Evolutionary conservation across 2,329 filamentous ascomycete genomes (phyloP).

Genomic region (Hortaea werneckii): DNA sequence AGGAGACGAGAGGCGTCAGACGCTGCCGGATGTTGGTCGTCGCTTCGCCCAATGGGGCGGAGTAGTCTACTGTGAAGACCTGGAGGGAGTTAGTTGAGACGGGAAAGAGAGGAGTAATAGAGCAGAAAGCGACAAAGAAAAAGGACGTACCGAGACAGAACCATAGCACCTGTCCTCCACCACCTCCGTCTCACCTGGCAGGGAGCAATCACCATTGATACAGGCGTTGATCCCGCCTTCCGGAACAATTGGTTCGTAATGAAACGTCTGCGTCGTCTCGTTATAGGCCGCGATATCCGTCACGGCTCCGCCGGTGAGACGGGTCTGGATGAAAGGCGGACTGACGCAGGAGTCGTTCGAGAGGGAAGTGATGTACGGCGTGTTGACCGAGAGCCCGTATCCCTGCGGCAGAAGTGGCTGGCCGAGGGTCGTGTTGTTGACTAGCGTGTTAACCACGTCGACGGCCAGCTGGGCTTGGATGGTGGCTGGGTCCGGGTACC

Average conservation of each 20-base stretch:
- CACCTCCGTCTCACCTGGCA: slow-evolving; percentile 43
- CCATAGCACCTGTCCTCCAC: slow-evolving; percentile 30
- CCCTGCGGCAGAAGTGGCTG: slow-evolving; percentile 36
- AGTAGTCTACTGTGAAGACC: not conserved
- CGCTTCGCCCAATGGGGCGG: not conserved
- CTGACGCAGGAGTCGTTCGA: slow-evolving; percentile 29
- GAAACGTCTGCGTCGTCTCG: slow-evolving; percentile 35
- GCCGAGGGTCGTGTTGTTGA: slow-evolving; percentile 26
- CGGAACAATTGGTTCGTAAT: slow-evolving; percentile 23
- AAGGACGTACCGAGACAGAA: slow-evolving; percentile 27
- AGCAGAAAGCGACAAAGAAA: not conserved
- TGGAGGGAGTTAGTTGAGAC: not conserved
- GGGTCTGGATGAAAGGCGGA: slow-evolving; percentile 38
- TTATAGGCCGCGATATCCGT: slow-evolving; percentile 39
- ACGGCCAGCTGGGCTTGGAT: slow-evolving; percentile 34
- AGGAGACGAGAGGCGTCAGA: not conserved
- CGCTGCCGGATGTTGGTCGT: not conserved
- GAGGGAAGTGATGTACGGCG: slow-evolving; percentile 29
- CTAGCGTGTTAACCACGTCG: slow-evolving; percentile 37
- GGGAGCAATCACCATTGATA: slow-evolving; percentile 41
- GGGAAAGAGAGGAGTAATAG: no score
- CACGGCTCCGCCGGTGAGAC: slow-evolving; percentile 41
- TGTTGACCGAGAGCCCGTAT: slow-evolving; percentile 43
- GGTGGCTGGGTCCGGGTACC: slow-evolving; percentile 20
- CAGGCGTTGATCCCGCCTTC: slow-evolving; percentile 35